These are phyloP conservation scores for Tylopilus sp. DNA, from an alignment of 768 basidiomycete species.

Conservation along the genomic window DNA sequence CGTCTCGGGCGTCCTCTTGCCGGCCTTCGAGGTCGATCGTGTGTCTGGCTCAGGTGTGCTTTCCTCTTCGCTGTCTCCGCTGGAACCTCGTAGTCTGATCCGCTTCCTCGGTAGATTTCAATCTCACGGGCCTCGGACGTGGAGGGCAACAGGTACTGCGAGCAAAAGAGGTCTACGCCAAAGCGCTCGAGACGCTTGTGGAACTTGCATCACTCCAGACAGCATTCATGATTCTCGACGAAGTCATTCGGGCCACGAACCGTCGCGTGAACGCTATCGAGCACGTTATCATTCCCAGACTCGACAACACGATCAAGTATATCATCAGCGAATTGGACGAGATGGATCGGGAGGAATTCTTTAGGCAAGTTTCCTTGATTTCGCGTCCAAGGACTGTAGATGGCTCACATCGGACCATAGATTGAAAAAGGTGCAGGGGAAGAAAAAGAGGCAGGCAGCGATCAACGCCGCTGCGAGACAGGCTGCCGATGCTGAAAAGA, in stretches of 20 bases:
- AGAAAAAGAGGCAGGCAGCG: conserved; percentile 86
- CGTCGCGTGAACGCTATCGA: conserved; percentile 98
- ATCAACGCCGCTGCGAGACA: conserved; percentile 29
- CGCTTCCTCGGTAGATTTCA: conserved; percentile 70
- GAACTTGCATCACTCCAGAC: conserved; percentile 97
- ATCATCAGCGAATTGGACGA: conserved; percentile 97
- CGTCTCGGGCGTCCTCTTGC: conserved; percentile 93
- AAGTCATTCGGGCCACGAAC: conserved; percentile 99
- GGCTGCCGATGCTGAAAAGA: conserved; percentile 8
- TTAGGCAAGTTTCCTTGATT: conserved; percentile 51
- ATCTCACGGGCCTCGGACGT: conserved; percentile 92
- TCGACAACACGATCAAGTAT: conserved; percentile 98
- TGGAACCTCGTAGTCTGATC: neutral
- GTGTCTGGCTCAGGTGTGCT: conserved; percentile 73
- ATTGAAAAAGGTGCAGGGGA: conserved; percentile 94
- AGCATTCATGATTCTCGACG: conserved; percentile 97
- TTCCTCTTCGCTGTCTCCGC: conserved; percentile 4
- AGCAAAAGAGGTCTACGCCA: conserved; percentile 96
- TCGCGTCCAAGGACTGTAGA: neutral
- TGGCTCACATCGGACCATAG: conserved; percentile 39
- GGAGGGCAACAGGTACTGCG: conserved; percentile 95
- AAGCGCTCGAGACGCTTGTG: conserved; percentile 94
- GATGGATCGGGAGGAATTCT: conserved; percentile 96
- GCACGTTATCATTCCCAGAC: conserved; percentile 89
- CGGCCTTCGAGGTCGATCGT: conserved; percentile 91